Evolutionary conservation across 176 grass and related monocot genomes (phyloP).

Genomic region (Hsuehochloa calcarea): DNA sequence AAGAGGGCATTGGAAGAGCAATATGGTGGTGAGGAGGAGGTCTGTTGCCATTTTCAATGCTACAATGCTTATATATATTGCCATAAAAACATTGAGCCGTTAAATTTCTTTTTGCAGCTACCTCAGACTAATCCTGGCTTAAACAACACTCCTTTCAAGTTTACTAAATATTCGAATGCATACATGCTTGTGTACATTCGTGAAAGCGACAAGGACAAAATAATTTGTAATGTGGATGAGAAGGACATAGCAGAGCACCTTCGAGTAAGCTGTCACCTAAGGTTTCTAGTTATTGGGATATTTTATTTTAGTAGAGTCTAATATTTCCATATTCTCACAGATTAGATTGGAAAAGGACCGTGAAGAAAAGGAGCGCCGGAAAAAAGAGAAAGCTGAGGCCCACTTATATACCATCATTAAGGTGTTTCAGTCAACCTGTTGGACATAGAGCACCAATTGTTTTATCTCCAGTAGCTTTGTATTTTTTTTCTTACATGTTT

Average conservation of each 20-base stretch:
- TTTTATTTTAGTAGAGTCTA: slow-evolving; percentile 29
- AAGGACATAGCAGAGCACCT: slow-evolving; percentile 97
- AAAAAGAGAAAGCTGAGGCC: slow-evolving; percentile 99
- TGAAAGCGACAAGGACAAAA: slow-evolving; percentile 97
- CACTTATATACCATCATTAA: slow-evolving; percentile 99
- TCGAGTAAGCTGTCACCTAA: slow-evolving; percentile 56
- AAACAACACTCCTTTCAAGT: slow-evolving; percentile 97
- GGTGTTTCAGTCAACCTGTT: slow-evolving; percentile 48
- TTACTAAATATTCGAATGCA: slow-evolving; percentile 97
- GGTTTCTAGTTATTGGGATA: neutral
- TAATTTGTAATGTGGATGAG: slow-evolving; percentile 95
- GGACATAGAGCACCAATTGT: neutral
- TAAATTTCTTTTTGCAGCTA: slow-evolving; percentile 56
- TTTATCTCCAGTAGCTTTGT: neutral
- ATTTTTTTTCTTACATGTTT: slow-evolving; percentile 31
- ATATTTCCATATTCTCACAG: slow-evolving; percentile 44
- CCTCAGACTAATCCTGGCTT: slow-evolving; percentile 95
- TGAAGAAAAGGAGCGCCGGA: slow-evolving; percentile 92
- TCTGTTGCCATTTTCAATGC: slow-evolving; percentile 31
- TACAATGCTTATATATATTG: neutral
- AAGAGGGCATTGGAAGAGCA: slow-evolving; percentile 96
- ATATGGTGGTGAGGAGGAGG: slow-evolving; percentile 99
- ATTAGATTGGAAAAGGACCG: slow-evolving; percentile 95
- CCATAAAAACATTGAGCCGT: slow-evolving; percentile 23
- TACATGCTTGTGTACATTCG: slow-evolving; percentile 99